Percentiles rank a stretch among this genome's conserved stretches.
Conservation (phyloP, 129 eudicot genomes). For the Scalesia atractyloides region DNA sequence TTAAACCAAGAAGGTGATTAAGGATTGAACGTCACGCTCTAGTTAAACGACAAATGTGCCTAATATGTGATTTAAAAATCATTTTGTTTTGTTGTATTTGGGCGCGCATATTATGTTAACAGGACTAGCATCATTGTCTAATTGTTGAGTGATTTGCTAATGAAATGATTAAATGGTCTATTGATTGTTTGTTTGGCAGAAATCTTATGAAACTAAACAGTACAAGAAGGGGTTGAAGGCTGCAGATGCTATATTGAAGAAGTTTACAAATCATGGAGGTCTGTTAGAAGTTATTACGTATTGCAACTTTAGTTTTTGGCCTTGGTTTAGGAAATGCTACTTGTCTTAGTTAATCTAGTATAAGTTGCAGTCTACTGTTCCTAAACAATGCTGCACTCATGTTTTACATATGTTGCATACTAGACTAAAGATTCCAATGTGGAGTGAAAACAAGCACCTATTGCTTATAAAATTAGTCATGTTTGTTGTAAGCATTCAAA, state of each 20-base stretch:
- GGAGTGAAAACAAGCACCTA: neutral
- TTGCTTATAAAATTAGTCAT: conserved; percentile 10
- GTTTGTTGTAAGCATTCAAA: neutral
- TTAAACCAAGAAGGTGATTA: neutral
- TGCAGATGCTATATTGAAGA: conserved; percentile 89
- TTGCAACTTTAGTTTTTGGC: conserved; percentile 1
- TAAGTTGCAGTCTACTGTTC: conserved; percentile 5
- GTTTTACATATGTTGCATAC: neutral
- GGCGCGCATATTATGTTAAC: neutral
- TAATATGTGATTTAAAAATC: neutral
- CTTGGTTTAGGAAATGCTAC: neutral
- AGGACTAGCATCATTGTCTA: conserved; percentile 5
- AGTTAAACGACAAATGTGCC: neutral
- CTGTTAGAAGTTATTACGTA: conserved; percentile 10
- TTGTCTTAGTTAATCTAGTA: neutral
- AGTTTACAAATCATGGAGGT: conserved; percentile 99
- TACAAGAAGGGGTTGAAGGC: conserved; percentile 97
- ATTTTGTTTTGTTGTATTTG: neutral
- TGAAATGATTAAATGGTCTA: neutral
- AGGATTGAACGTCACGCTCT: neutral
- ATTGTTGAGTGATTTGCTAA: conserved; percentile 22
- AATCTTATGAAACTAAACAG: conserved; percentile 98
- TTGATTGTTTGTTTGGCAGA: conserved; percentile 51
- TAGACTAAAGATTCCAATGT: conserved; percentile 8
- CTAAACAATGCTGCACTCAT: conserved; percentile 4